Conservation (phyloP, 805 yeast species). For the Clavispora santaluciae region DNA sequence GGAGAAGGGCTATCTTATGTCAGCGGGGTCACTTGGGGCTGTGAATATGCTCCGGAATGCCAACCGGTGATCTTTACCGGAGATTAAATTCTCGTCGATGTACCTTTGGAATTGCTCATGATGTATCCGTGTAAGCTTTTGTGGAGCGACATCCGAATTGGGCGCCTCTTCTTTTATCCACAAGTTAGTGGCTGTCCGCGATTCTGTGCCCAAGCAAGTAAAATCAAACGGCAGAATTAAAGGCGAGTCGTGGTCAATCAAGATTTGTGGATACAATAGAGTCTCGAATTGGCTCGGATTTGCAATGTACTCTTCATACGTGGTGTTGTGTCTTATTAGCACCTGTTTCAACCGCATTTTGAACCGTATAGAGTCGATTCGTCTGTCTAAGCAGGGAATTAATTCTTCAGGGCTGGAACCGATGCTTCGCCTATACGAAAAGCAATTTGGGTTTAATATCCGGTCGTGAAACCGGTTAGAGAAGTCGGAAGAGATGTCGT, state of each 20-base stretch:
- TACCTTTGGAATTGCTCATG: background rate
- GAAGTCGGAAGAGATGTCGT: slow-evolving; percentile 2
- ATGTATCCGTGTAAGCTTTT: background rate
- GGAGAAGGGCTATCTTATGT: background rate
- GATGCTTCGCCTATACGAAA: background rate
- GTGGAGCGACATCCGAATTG: background rate
- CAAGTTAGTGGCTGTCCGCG: background rate
- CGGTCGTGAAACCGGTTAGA: background rate
- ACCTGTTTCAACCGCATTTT: background rate
- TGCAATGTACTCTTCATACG: background rate
- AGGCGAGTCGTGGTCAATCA: background rate
- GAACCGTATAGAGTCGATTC: background rate
- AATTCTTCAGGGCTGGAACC: background rate
- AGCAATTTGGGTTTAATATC: too few relatives aligned
- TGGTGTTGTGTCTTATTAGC: background rate
- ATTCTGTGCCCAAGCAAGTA: background rate
- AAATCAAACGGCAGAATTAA: background rate
- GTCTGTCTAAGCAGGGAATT: background rate
- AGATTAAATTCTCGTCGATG: background rate
- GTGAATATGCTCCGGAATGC: background rate
- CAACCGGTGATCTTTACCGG: background rate
- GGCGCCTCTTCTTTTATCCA: background rate
- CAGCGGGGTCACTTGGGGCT: background rate
- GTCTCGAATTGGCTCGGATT: background rate
- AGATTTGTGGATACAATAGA: background rate